Evolutionary conservation across 768 basidiomycete genomes (phyloP).

Genomic region (Boletus reticuloceps): DNA sequence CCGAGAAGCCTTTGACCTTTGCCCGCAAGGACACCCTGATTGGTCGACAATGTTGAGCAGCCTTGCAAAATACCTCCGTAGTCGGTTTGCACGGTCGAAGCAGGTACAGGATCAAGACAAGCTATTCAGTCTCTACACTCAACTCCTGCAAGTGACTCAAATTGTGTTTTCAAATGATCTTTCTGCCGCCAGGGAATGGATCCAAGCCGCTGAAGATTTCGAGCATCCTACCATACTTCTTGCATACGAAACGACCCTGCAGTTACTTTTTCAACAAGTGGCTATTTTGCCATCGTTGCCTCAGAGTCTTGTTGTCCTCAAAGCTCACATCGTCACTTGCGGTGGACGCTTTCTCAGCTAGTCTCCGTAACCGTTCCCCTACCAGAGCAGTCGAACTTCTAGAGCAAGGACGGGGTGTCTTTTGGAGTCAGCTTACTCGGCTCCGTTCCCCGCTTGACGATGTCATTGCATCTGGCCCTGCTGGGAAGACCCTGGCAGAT

Average conservation of each 20-base stretch:
- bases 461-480: neutral
- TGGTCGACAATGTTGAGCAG: neutral
- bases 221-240: conserved; percentile 5
- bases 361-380: conserved; percentile 5
- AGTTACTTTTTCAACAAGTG: neutral
- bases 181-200: neutral
- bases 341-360: conserved; percentile 9
- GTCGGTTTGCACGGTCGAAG: neutral
- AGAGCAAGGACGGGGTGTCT: conserved; percentile 18
- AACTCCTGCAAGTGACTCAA: neutral
- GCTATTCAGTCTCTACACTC: neutral
- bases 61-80: neutral
- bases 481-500: neutral
- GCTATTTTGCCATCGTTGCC: neutral
- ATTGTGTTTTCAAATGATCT: neutral
- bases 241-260: conserved; percentile 4
- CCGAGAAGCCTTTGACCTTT: neutral
- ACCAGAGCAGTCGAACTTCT: conserved; percentile 29
- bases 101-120: neutral
- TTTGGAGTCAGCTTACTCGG: conserved; percentile 21
- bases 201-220: neutral
- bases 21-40: neutral
- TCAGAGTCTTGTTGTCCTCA: neutral
- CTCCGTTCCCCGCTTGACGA: conserved; percentile 7
- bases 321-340: neutral